Percentiles rank a stretch among this genome's conserved stretches.
Conservation (phyloP, 345 rosid species). For the Camelina sativa region DNA sequence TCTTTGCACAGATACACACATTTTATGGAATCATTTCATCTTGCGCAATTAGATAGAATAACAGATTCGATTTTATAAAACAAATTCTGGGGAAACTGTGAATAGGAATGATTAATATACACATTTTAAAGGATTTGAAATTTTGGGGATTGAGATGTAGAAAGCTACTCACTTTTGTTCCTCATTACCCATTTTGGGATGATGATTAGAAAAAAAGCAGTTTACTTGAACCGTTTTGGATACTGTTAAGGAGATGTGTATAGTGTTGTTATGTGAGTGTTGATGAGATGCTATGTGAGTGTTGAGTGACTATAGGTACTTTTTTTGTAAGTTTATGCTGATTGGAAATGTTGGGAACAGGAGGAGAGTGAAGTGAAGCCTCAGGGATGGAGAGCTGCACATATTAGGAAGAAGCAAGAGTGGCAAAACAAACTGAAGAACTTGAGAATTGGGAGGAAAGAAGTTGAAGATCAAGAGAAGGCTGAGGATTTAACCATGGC, state of each 20-base stretch:
- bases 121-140: background rate
- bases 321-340: conserved; percentile 11
- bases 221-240: conserved; percentile 15
- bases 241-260: conserved; percentile 4
- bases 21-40: conserved; percentile 2
- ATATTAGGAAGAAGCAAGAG: conserved; percentile 67
- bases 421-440: conserved; percentile 85
- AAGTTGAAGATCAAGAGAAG: conserved; percentile 62
- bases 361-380: conserved; percentile 60
- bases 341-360: conserved; percentile 46
- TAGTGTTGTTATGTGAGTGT: background rate
- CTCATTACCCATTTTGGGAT: background rate
- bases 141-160: conserved; percentile 11
- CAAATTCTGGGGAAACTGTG: background rate
- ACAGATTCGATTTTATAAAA: background rate
- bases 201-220: background rate
- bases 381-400: conserved; percentile 64
- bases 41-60: background rate
- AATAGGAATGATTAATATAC: background rate
- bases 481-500: conserved; percentile 69
- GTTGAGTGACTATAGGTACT: background rate
- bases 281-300: conserved; percentile 16
- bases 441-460: conserved; percentile 71
- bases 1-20: background rate
- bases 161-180: conserved; percentile 22